Conservation (phyloP, 2,329 filamentous ascomycete species). For the Neocucurbitaria cava region DNA sequence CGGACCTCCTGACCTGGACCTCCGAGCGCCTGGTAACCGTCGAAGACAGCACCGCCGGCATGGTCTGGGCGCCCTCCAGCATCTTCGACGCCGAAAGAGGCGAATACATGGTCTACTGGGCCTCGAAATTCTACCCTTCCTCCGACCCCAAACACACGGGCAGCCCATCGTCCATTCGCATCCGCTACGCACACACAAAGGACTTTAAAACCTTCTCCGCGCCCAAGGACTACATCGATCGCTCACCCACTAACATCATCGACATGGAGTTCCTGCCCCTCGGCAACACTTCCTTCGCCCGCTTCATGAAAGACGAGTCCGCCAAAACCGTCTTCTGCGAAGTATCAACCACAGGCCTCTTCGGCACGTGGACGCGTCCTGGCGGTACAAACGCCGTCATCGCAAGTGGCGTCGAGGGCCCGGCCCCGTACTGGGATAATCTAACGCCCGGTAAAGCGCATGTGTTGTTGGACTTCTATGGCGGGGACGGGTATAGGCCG, state of each 20-base stretch:
- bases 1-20: slow-evolving; percentile 59
- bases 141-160: slow-evolving; percentile 60
- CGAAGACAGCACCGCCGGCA: slow-evolving; percentile 61
- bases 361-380: slow-evolving; percentile 60
- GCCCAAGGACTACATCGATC: slow-evolving; percentile 60
- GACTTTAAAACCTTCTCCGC: slow-evolving; percentile 62
- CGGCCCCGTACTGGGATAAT: slow-evolving; percentile 45
- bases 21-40: slow-evolving; percentile 59
- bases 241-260: slow-evolving; percentile 58
- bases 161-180: slow-evolving; percentile 50
- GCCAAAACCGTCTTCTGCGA: slow-evolving; percentile 61
- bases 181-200: slow-evolving; percentile 63
- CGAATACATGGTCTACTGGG: slow-evolving; percentile 60
- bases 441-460: slow-evolving; percentile 47
- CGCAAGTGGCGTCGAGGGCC: slow-evolving; percentile 38
- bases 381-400: slow-evolving; percentile 55
- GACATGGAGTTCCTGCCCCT: slow-evolving; percentile 64
- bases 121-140: slow-evolving; percentile 55
- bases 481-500: slow-evolving; percentile 58
- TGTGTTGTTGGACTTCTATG: slow-evolving; percentile 54
- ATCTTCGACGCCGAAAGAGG: slow-evolving; percentile 59
- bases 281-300: slow-evolving; percentile 54
- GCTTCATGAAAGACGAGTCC: slow-evolving; percentile 64
- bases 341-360: slow-evolving; percentile 56
- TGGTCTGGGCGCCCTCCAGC: slow-evolving; percentile 66